Conservation (phyloP, 169 alveolate genomes). For the Ichthyophthirius multifiliis region DNA sequence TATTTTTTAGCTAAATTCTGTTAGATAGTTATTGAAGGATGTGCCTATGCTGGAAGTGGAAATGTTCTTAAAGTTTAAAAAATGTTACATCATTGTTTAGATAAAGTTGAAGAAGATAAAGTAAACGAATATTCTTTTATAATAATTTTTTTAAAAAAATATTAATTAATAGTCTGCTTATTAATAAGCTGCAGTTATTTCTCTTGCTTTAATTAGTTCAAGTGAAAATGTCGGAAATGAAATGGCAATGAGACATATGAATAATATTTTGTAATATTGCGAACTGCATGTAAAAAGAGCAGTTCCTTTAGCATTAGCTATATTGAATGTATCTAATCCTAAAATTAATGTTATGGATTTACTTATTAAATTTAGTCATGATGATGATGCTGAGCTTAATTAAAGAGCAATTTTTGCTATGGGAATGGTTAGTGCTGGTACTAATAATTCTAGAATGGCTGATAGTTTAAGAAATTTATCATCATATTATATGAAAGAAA, state of each 20-base stretch:
- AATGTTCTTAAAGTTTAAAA: slow-evolving; percentile 96
- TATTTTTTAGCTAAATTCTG: slow-evolving; percentile 53
- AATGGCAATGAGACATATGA: slow-evolving; percentile 88
- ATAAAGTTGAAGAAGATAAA: slow-evolving; percentile 57
- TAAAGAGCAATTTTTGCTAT: slow-evolving; percentile 94
- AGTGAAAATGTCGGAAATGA: slow-evolving; percentile 95
- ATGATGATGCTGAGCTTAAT: slow-evolving; percentile 94
- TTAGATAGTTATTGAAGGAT: slow-evolving; percentile 87
- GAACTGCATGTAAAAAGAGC: slow-evolving; percentile 92
- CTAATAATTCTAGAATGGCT: slow-evolving; percentile 87
- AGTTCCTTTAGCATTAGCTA: slow-evolving; percentile 97
- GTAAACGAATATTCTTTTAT: slow-evolving; percentile 35
- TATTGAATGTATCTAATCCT: slow-evolving; percentile 94
- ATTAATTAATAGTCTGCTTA: slow-evolving; percentile 35
- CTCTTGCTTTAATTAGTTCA: slow-evolving; percentile 93
- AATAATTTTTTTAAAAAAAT: not conserved
- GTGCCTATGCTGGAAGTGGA: slow-evolving; percentile 98
- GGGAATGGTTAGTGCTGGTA: slow-evolving; percentile 96
- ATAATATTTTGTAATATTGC: slow-evolving; percentile 92
- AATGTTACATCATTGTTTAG: slow-evolving; percentile 90
- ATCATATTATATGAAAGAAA: slow-evolving; percentile 90
- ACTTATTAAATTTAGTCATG: slow-evolving; percentile 96
- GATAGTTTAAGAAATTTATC: slow-evolving; percentile 95
- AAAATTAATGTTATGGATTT: slow-evolving; percentile 90
- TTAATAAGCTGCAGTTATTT: slow-evolving; percentile 88